Evolutionary conservation across 352 stramenopile species (phyloP).

Genomic region (Peronospora belbahrii): DNA sequence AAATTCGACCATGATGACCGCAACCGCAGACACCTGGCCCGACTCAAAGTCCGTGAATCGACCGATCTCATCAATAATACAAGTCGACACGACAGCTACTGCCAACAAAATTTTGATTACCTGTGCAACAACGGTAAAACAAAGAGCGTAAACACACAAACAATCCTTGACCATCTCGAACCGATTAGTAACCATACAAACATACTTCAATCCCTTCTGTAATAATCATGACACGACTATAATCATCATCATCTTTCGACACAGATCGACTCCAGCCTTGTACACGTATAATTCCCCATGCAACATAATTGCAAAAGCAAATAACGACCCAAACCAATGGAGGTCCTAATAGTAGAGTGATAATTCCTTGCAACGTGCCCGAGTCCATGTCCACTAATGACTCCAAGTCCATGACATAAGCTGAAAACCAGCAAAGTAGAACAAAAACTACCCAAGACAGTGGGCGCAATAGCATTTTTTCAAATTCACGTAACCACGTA

Average conservation of each 20-base stretch:
- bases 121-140: conserved; percentile 14
- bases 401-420: conserved; percentile 59
- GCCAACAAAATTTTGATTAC: conserved; percentile 80
- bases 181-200: not conserved
- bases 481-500: conserved; percentile 79
- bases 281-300: conserved; percentile 71
- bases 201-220: conserved; percentile 73
- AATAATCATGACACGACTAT: conserved; percentile 83
- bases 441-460: conserved; percentile 81
- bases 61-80: conserved; percentile 78
- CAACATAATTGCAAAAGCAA: conserved; percentile 76
- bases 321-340: conserved; percentile 80
- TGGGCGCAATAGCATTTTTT: conserved; percentile 68
- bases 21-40: conserved; percentile 67
- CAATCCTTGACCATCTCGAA: not conserved
- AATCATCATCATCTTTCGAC: conserved; percentile 73
- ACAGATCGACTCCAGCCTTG: conserved; percentile 72
- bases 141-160: not conserved
- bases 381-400: conserved; percentile 35
- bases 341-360: conserved; percentile 56
- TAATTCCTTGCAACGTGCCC: conserved; percentile 39
- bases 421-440: conserved; percentile 55
- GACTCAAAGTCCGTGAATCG: conserved; percentile 75
- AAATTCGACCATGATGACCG: conserved; percentile 72
- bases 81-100: conserved; percentile 74